Percentiles rank a stretch among this genome's conserved stretches.
Conservation (phyloP, 2,329 filamentous ascomycete species). For the Pseudocercospora pini-densiflorae region DNA sequence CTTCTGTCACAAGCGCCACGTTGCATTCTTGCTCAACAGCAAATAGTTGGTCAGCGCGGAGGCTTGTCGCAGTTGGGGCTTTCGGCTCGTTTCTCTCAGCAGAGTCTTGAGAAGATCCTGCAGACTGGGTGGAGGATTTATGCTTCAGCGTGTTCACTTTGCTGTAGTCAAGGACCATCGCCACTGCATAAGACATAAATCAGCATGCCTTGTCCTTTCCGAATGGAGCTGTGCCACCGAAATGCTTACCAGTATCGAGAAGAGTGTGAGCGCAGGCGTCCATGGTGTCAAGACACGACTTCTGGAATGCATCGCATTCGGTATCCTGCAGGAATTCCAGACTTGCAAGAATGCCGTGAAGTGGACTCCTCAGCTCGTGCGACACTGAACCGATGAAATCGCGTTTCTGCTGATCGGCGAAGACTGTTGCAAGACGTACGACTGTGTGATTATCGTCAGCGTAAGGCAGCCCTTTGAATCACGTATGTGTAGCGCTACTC, state of each 20-base stretch:
- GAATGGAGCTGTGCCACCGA: background rate
- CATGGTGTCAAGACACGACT: constrained; percentile 28
- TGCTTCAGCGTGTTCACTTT: constrained; percentile 23
- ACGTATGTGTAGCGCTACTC: background rate
- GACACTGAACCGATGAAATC: constrained; percentile 52
- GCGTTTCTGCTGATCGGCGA: constrained; percentile 52
- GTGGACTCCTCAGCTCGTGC: constrained; percentile 54
- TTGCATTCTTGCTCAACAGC: constrained; percentile 27
- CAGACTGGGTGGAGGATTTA: constrained; percentile 12
- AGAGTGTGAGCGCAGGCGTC: constrained; percentile 28
- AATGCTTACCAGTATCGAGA: constrained; percentile 20
- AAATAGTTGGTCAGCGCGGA: constrained; percentile 23
- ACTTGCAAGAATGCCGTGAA: constrained; percentile 36
- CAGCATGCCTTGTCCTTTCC: background rate
- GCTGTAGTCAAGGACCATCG: constrained; percentile 32
- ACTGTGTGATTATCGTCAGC: constrained; percentile 20
- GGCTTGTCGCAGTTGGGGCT: constrained; percentile 15
- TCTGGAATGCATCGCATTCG: constrained; percentile 30
- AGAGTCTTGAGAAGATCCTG: constrained; percentile 17
- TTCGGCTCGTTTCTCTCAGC: constrained; percentile 8
- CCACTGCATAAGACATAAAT: constrained; percentile 1
- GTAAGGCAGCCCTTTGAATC: background rate
- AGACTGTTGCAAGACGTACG: constrained; percentile 41
- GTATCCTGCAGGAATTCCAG: constrained; percentile 56
- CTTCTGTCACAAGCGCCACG: constrained; percentile 26